Evolutionary conservation across 768 basidiomycete species (phyloP).

Genomic region (Boletus insuetus): DNA sequence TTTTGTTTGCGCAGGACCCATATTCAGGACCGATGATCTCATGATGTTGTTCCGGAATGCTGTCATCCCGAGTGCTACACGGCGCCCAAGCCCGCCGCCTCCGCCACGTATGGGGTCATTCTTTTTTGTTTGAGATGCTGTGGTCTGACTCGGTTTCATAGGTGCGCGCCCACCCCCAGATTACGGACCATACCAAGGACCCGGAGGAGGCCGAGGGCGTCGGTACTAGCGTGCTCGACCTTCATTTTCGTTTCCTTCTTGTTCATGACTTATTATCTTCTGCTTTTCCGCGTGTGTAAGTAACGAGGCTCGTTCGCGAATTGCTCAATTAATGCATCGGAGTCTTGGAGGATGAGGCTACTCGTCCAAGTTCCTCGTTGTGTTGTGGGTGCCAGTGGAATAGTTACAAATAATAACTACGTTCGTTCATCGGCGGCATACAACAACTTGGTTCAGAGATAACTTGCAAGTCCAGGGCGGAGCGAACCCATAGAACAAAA

Average conservation of each 20-base stretch:
- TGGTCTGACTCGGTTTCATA: slow-evolving; percentile 19
- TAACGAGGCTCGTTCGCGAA: not conserved
- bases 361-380: not conserved
- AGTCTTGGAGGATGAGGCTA: not conserved
- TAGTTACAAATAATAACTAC: too few relatives aligned
- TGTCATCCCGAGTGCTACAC: slow-evolving; percentile 63
- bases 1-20: slow-evolving; percentile 57
- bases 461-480: too few relatives aligned
- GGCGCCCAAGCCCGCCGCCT: slow-evolving; percentile 54
- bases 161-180: slow-evolving; percentile 80
- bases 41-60: slow-evolving; percentile 83
- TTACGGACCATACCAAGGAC: slow-evolving; percentile 86
- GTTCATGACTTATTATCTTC: slow-evolving; percentile 16
- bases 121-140: not conserved
- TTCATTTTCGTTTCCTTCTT: slow-evolving; percentile 1
- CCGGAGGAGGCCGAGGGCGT: slow-evolving; percentile 45
- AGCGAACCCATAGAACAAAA: too few relatives aligned
- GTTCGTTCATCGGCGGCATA: too few relatives aligned
- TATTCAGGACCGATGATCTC: slow-evolving; percentile 87
- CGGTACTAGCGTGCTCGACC: slow-evolving; percentile 32
- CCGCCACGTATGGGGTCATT: slow-evolving; percentile 36
- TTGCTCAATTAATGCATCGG: slow-evolving; percentile 1
- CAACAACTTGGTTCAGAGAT: too few relatives aligned
- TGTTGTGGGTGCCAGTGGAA: not conserved
- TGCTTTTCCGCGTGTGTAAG: slow-evolving; percentile 2